Percentiles rank a stretch among this genome's conserved stretches.
phyloP scores from a whole-genome alignment of 768 basidiomycete genomes.

The Coprinellus micaceus region DNA sequence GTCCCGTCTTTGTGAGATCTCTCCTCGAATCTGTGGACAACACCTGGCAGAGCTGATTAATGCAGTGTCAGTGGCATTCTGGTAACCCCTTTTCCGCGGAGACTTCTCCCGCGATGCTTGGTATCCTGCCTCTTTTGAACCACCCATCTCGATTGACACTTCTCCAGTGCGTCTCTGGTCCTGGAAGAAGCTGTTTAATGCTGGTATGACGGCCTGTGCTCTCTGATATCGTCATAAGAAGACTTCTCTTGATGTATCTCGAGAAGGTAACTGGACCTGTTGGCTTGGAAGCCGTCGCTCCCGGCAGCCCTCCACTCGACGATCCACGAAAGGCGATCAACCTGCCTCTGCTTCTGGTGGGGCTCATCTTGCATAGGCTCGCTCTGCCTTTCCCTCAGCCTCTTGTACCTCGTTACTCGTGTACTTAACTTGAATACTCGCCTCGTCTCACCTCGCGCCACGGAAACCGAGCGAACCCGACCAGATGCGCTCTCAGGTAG shows the following conservation, averaged over 20 bases:
- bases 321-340: neutral
- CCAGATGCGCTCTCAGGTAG: slow-evolving; percentile 1
- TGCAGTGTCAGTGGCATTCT: neutral
- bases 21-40: neutral
- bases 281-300: neutral
- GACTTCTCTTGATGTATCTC: neutral
- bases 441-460: too few species aligned
- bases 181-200: neutral
- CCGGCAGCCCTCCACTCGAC: neutral
- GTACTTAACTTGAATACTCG: too few species aligned
- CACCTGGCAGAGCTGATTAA: neutral
- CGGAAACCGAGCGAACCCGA: too few species aligned
- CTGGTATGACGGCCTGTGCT: neutral
- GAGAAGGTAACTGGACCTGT: neutral
- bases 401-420: too few species aligned
- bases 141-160: neutral
- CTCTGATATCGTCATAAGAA: neutral
- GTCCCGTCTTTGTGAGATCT: neutral
- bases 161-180: neutral
- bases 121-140: neutral
- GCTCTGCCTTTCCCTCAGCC: neutral
- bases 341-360: neutral
- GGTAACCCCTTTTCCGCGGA: neutral
- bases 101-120: slow-evolving; percentile 11
- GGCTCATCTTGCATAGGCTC: neutral